These are phyloP conservation scores for Blastobotrys peoriensis DNA, from an alignment of 805 yeast species.

Conservation along the genomic window DNA sequence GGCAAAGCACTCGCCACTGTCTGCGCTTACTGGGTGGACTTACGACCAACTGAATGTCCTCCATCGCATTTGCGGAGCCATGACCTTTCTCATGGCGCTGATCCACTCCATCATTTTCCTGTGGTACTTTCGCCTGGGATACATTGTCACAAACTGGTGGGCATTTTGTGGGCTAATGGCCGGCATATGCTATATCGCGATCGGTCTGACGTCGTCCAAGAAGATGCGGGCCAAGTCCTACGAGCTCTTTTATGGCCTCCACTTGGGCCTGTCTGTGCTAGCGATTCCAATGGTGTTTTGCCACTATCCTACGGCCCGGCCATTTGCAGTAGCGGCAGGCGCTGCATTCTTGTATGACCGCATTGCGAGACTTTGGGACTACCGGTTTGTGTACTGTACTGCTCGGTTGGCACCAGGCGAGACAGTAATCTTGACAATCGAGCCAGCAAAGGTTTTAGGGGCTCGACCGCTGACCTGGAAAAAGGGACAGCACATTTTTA, in stretches of 20 bases:
- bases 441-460: neutral
- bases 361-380: conserved; percentile 15
- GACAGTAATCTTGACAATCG: conserved; percentile 15
- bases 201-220: conserved; percentile 17
- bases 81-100: conserved; percentile 12
- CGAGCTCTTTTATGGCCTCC: conserved; percentile 21
- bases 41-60: conserved; percentile 40
- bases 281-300: conserved; percentile 18
- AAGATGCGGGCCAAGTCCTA: conserved; percentile 12
- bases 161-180: conserved; percentile 19
- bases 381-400: conserved; percentile 14
- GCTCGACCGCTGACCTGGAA: conserved; percentile 12
- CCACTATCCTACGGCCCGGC: conserved; percentile 19
- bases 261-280: conserved; percentile 15
- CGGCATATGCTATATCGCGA: conserved; percentile 14
- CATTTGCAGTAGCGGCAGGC: conserved; percentile 20
- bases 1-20: conserved; percentile 21
- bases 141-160: conserved; percentile 18
- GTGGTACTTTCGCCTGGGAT: conserved; percentile 15
- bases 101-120: conserved; percentile 17
- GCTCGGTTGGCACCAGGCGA: conserved; percentile 17
- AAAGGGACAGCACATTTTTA: conserved; percentile 22
- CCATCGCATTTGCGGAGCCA: conserved; percentile 36
- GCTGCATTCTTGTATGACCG: conserved; percentile 20
- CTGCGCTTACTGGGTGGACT: conserved; percentile 35